Percentiles rank a stretch among this genome's conserved stretches.
phyloP scores from a whole-genome alignment of 1,284 basidiomycete genomes.

The Tetrapyrgos nigripes region DNA sequence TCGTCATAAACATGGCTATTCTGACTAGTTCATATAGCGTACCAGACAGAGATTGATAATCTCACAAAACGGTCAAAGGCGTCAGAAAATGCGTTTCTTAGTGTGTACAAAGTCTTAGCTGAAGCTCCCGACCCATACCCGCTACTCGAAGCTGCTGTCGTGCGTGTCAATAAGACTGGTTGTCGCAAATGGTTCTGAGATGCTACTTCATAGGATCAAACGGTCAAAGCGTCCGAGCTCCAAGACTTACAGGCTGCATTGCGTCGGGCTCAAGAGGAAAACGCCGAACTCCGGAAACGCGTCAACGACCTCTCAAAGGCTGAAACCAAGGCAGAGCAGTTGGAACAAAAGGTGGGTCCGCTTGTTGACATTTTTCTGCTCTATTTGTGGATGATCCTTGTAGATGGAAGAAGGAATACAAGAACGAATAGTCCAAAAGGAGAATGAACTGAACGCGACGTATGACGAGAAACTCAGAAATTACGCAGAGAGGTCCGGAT shows the following conservation, averaged over 20 bases:
- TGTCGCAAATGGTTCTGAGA: neutral
- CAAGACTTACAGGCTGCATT: slow-evolving; percentile 78
- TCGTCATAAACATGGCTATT: neutral
- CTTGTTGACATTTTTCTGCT: slow-evolving; percentile 1
- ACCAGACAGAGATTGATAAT: slow-evolving; percentile 96
- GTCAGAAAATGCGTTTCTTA: slow-evolving; percentile 93
- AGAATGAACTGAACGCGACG: slow-evolving; percentile 94
- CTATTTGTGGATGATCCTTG: neutral
- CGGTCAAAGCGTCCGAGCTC: slow-evolving; percentile 86
- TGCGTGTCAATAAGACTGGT: slow-evolving; percentile 42
- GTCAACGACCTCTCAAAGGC: slow-evolving; percentile 75
- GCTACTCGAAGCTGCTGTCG: slow-evolving; percentile 91
- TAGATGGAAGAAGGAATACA: slow-evolving; percentile 92
- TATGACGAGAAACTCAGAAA: slow-evolving; percentile 96
- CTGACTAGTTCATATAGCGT: slow-evolving; percentile 57
- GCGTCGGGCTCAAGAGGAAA: slow-evolving; percentile 77
- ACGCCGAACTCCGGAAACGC: slow-evolving; percentile 76
- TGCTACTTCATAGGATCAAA: slow-evolving; percentile 71
- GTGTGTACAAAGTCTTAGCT: slow-evolving; percentile 91
- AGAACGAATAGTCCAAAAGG: slow-evolving; percentile 87
- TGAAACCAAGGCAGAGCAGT: slow-evolving; percentile 73
- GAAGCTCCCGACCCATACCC: slow-evolving; percentile 98
- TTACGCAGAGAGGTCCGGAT: slow-evolving; percentile 84
- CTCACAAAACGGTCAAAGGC: slow-evolving; percentile 91
- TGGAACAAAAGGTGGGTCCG: slow-evolving; percentile 80